phyloP scores from a whole-genome alignment of 164 flowering plant genomes.

The Brasenia schreberi region DNA sequence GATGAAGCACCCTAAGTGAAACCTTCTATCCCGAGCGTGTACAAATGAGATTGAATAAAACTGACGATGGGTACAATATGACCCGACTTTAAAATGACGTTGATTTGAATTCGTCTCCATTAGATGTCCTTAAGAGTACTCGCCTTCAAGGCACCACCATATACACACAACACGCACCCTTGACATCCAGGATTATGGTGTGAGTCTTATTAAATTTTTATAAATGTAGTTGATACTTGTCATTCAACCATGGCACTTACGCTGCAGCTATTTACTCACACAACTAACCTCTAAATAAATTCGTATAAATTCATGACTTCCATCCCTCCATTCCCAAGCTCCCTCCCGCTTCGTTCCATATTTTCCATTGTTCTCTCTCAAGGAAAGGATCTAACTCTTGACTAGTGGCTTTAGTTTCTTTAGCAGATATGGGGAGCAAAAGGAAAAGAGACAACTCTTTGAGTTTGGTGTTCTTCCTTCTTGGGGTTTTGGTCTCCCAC shows the following conservation, averaged over 20 bases:
- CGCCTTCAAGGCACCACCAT: not conserved
- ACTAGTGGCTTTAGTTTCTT: not conserved
- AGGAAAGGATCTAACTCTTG: not conserved
- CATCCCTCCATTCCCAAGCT: not conserved
- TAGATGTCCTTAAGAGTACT: not conserved
- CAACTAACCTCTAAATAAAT: not conserved
- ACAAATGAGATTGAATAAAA: not conserved
- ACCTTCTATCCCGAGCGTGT: too few relatives aligned
- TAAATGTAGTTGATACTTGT: not conserved
- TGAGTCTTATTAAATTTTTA: not conserved
- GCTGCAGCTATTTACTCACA: not conserved
- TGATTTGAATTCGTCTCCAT: too few relatives aligned
- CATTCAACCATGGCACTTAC: not conserved
- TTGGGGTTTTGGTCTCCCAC: not conserved
- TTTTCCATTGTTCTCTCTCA: not conserved
- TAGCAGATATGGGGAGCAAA: not conserved
- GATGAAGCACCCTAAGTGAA: too few relatives aligned
- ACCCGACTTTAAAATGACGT: not conserved
- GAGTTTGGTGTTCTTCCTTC: not conserved
- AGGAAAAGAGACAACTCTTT: not conserved
- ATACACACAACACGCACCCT: not conserved
- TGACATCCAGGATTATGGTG: not conserved
- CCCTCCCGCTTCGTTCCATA: not conserved
- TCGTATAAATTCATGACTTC: not conserved
- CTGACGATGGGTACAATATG: not conserved